A percentile compares a stretch with the other conserved stretches of the same genome.
Conservation (phyloP, 129 eudicot species). For the Kitagawia praeruptora region DNA sequence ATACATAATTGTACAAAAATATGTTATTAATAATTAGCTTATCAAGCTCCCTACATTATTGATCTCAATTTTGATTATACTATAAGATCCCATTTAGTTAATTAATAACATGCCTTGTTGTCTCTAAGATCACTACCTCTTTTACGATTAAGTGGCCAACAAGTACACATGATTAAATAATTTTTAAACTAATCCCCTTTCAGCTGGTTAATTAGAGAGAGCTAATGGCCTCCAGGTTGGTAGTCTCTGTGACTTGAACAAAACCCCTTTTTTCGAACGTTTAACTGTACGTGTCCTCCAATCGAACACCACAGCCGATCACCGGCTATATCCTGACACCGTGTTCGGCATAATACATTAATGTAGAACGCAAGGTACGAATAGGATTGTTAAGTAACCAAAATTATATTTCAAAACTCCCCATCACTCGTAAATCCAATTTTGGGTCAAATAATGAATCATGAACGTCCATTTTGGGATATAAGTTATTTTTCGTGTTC, state of each 20-base stretch:
- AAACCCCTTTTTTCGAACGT: not conserved
- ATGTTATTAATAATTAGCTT: not conserved
- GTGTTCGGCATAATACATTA: not conserved
- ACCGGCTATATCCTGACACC: not conserved
- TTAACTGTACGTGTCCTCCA: not conserved
- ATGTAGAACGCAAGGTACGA: too few species aligned
- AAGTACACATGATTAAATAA: conserved; percentile 29
- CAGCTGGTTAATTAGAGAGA: not conserved
- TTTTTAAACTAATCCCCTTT: not conserved
- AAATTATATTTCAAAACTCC: too few species aligned
- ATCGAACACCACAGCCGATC: not conserved
- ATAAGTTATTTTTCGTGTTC: too few species aligned
- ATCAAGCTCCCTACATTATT: not conserved
- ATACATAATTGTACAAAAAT: not conserved
- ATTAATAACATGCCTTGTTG: conserved; percentile 57
- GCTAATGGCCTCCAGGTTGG: conserved; percentile 57
- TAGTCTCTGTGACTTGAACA: conserved; percentile 26
- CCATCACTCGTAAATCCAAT: too few species aligned
- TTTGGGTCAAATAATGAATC: too few species aligned
- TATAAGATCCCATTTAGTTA: not conserved
- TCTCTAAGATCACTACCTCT: conserved; percentile 40
- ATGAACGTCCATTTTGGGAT: too few species aligned
- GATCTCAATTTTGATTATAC: not conserved
- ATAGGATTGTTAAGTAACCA: too few species aligned
- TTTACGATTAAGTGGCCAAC: conserved; percentile 70